Evolutionary conservation across 371 early-diverging fungal species (phyloP).

Genomic region (Nematocida sp.): DNA sequence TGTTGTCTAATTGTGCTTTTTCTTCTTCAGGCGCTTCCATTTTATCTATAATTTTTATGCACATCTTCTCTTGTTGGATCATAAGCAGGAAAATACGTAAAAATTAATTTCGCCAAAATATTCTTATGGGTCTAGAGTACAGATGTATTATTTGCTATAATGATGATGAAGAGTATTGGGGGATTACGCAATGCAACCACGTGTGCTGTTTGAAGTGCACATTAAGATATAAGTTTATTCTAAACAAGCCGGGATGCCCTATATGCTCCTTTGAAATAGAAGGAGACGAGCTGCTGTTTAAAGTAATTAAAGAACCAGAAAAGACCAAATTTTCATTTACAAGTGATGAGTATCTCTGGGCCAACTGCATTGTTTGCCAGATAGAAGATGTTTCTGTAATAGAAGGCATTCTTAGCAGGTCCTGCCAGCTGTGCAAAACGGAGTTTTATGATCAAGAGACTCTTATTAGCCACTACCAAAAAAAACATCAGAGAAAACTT

Average conservation of each 20-base stretch:
- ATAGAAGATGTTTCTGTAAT: conserved; percentile 40
- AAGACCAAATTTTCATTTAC: background rate
- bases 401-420: conserved; percentile 37
- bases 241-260: conserved; percentile 47
- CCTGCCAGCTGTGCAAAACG: conserved; percentile 57
- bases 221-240: conserved; percentile 50
- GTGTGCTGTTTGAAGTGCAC: conserved; percentile 39
- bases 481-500: conserved; percentile 51
- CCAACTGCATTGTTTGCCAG: conserved; percentile 21
- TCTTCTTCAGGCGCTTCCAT: no score
- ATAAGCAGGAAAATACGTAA: no score
- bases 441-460: conserved; percentile 43
- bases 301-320: background rate
- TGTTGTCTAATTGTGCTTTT: conserved; percentile 4
- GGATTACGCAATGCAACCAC: conserved; percentile 38
- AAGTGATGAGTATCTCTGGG: conserved; percentile 46
- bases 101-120: no score
- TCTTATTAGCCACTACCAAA: conserved; percentile 58
- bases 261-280: conserved; percentile 31
- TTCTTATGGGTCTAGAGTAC: background rate
- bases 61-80: no score
- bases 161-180: background rate
- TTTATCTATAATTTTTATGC: no score
- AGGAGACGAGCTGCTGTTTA: conserved; percentile 29
- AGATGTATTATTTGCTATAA: conserved; percentile 52